Evolutionary conservation across 164 flowering plant species (phyloP).

Genomic region (Nymphaea thermarum): DNA sequence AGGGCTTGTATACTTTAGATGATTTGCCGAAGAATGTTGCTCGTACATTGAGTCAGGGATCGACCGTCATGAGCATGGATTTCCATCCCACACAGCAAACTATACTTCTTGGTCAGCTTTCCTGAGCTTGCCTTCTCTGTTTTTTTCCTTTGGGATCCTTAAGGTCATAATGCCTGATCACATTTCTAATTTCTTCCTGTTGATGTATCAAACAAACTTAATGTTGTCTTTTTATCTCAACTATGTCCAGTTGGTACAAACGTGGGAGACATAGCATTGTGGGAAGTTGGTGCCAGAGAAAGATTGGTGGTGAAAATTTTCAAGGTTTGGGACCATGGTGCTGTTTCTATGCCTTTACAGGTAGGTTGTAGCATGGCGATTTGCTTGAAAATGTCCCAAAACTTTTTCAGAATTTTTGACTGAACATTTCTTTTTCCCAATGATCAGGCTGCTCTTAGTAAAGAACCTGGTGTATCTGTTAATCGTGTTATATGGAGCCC

Average conservation of each 20-base stretch:
- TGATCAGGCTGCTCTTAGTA: constrained; percentile 41
- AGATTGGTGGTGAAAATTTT: constrained; percentile 42
- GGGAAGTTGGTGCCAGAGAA: constrained; percentile 49
- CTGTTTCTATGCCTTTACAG: constrained; percentile 45
- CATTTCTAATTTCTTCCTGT: background rate
- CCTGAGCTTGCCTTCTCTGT: background rate
- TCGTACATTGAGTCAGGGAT: constrained; percentile 55
- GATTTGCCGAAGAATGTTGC: constrained; percentile 71
- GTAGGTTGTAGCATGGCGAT: constrained; percentile 15
- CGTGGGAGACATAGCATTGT: constrained; percentile 45
- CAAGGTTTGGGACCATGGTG: constrained; percentile 50
- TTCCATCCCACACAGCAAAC: constrained; percentile 79
- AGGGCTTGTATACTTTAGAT: constrained; percentile 24
- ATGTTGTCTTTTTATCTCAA: too few relatives aligned
- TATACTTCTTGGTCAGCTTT: constrained; percentile 53
- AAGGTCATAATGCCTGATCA: background rate
- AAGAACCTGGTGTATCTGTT: constrained; percentile 59
- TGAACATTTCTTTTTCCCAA: background rate
- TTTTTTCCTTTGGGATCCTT: background rate
- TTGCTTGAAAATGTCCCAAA: too few relatives aligned
- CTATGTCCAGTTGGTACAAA: constrained; percentile 51
- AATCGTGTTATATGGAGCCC: constrained; percentile 83
- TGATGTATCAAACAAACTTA: too few relatives aligned
- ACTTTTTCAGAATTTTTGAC: too few relatives aligned
- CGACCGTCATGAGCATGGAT: constrained; percentile 88